Evolutionary conservation across 306 rosid genomes (phyloP).

Genomic region (Prosopis cineraria): DNA sequence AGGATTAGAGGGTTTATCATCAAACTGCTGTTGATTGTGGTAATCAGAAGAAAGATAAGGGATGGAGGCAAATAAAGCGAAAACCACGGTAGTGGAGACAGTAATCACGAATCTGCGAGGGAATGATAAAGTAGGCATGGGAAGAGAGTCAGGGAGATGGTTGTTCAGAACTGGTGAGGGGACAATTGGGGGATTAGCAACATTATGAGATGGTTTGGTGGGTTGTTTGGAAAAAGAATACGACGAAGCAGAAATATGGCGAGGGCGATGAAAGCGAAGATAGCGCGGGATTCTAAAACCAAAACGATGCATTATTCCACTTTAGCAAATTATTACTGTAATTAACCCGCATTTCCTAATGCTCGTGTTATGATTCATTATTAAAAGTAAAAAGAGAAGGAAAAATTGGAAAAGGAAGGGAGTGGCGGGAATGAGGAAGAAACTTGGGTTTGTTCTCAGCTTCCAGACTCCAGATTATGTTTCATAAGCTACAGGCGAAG

Average conservation of each 20-base stretch:
- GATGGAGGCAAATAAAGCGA: constrained; percentile 58
- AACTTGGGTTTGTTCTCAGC: constrained; percentile 1
- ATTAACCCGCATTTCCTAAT: neutral
- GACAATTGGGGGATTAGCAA: constrained; percentile 42
- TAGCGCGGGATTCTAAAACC: constrained; percentile 49
- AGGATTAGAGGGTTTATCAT: constrained; percentile 40
- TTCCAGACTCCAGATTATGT: neutral
- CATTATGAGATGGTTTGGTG: neutral
- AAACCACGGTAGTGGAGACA: constrained; percentile 51
- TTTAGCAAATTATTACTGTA: neutral
- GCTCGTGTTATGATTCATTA: neutral
- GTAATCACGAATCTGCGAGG: constrained; percentile 49
- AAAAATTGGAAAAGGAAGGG: neutral
- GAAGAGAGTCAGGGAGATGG: constrained; percentile 16
- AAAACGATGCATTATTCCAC: constrained; percentile 55
- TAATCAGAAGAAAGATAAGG: constrained; percentile 40
- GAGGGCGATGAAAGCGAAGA: constrained; percentile 45
- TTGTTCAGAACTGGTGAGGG: constrained; percentile 39
- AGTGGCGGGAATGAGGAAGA: neutral
- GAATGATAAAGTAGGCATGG: constrained; percentile 21
- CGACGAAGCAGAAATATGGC: constrained; percentile 33
- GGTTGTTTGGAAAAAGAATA: constrained; percentile 20
- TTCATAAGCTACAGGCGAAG: constrained; percentile 10
- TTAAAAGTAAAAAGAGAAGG: neutral
- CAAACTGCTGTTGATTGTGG: constrained; percentile 10